A percentile compares a stretch with the other conserved stretches of the same genome.
Evolutionary conservation across 176 grass and related monocot genomes (phyloP).

Genomic region (Aechmea fasciata): DNA sequence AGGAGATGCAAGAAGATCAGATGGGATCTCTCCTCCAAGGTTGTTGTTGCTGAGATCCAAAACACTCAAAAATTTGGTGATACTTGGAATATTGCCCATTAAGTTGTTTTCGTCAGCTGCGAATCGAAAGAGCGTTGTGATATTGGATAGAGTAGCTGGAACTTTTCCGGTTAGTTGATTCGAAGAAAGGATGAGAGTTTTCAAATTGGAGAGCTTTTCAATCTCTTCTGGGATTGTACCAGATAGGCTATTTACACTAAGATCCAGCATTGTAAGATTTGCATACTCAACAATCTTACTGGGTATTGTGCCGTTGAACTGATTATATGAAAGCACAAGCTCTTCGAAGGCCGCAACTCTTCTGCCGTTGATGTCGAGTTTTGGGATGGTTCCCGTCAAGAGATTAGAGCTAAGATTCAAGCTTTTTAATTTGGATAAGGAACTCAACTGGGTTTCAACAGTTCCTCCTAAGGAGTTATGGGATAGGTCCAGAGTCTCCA

Average conservation of each 20-base stretch:
- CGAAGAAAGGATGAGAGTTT: constrained; percentile 35
- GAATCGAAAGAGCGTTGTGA: constrained; percentile 24
- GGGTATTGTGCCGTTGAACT: constrained; percentile 6
- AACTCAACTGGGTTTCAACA: constrained; percentile 11
- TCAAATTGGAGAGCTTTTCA: constrained; percentile 23
- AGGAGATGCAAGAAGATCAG: constrained; percentile 11
- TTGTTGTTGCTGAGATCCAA: not conserved
- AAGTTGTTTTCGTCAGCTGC: constrained; percentile 36
- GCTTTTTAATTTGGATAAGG: constrained; percentile 27
- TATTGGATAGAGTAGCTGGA: constrained; percentile 13
- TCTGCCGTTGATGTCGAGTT: not conserved
- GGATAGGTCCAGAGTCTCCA: constrained; percentile 57
- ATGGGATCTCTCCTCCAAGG: constrained; percentile 30
- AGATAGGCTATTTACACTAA: too few relatives aligned
- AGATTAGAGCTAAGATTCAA: constrained; percentile 42
- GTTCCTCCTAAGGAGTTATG: constrained; percentile 15
- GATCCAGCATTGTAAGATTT: too few relatives aligned
- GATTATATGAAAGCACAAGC: constrained; percentile 40
- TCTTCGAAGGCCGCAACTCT: constrained; percentile 13
- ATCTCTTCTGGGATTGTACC: constrained; percentile 9
- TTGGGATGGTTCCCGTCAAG: constrained; percentile 20
- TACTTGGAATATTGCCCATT: too few relatives aligned
- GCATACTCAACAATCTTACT: too few relatives aligned
- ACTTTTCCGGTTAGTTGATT: constrained; percentile 27
- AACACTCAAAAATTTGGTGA: too few relatives aligned